Percentiles rank a stretch among this genome's conserved stretches.
phyloP scores from a whole-genome alignment of 352 stramenopile species.

The Elongisporangium prolatum region DNA sequence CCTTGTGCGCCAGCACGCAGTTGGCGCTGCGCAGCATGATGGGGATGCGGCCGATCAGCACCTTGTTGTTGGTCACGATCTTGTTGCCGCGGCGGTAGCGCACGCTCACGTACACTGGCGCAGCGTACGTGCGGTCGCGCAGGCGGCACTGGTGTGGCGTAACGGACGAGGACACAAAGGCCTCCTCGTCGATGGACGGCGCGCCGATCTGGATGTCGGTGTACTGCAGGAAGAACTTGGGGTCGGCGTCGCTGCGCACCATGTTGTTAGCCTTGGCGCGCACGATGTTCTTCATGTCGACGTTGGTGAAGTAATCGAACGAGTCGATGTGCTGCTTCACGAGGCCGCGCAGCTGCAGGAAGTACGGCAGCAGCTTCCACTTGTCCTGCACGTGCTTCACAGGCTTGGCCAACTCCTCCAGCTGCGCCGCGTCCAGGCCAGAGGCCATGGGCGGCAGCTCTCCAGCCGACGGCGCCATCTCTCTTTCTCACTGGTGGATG shows the following conservation, averaged over 20 bases:
- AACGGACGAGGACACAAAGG: conserved; percentile 88
- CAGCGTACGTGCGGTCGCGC: conserved; percentile 98
- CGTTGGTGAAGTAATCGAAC: conserved; percentile 99
- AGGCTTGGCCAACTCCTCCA: conserved; percentile 64
- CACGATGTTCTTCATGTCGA: conserved; percentile 99
- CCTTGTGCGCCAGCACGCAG: conserved; percentile 95
- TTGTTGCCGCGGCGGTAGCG: conserved; percentile 96
- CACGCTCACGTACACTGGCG: conserved; percentile 99
- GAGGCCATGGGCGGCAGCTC: conserved; percentile 1
- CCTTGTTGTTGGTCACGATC: conserved; percentile 98
- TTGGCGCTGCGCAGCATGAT: conserved; percentile 98
- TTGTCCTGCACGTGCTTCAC: conserved; percentile 91
- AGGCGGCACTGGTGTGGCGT: conserved; percentile 98
- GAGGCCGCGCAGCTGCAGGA: conserved; percentile 90
- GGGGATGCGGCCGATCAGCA: conserved; percentile 94
- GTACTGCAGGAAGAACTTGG: conserved; percentile 99
- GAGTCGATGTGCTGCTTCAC: conserved; percentile 99
- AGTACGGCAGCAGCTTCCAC: conserved; percentile 98
- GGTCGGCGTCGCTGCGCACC: conserved; percentile 91
- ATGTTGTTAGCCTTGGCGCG: conserved; percentile 90
- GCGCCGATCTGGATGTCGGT: conserved; percentile 97
- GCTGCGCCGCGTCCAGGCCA: conserved; percentile 22
- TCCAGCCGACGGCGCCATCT: conserved; percentile 29
- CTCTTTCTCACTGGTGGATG: too few species aligned
- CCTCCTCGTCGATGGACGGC: conserved; percentile 96